Base-by-base conservation (phyloP, 805 yeast genomes). In the Wickerhamiella allomyrinae region DNA sequence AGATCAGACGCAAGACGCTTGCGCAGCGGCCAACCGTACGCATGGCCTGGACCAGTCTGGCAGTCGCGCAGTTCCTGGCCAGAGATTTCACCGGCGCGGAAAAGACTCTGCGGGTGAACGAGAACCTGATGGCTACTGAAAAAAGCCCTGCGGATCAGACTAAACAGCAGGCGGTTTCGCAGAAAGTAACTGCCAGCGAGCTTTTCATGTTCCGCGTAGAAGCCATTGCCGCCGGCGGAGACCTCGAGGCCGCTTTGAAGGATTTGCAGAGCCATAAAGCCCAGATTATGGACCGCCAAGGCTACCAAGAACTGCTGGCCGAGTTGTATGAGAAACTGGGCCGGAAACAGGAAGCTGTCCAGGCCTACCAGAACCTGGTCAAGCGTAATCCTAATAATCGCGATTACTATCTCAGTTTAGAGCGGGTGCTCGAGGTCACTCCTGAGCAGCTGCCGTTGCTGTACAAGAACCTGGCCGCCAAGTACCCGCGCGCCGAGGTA, bases 401-500 rank as follows among this genome's bases (percentile, higher is more conserved):
- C 29, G 63, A 59, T 10, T 85, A 84, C 56, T 87, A 84, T 57
- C 58, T 62, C 39, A 61, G 71, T 33, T 65, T 91, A 47, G 95
- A 89, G 56, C 59, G 68, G 20, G 66, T 83, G 3, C 67, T 86
- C 47, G 76, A 72, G 3, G 67, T 77, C 19, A 38, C 50, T 33
- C 73, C 80, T 57, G 59, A 70, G 41, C 25, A 40, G 41, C 47
- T 38, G 14, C n/a, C 34, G 14, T 21, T 19, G 8, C 59, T 89
- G 46, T 89, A 85, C 58, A 73, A 69, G 37, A 77, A 74, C 48
- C 64, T 87, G 47, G 69, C 73, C 2, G 59, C 55, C 35, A 77
- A 82, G 55, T 87, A 85, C 59, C 96, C 96, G 25, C 75, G 70
- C 49, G 75, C 89, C 2, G 95, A 86, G 55, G 77, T 89, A 21